A percentile compares a stretch with the other conserved stretches of the same genome.
Conservation (phyloP, 345 rosid genomes). For the Chamaenerion angustifolium region DNA sequence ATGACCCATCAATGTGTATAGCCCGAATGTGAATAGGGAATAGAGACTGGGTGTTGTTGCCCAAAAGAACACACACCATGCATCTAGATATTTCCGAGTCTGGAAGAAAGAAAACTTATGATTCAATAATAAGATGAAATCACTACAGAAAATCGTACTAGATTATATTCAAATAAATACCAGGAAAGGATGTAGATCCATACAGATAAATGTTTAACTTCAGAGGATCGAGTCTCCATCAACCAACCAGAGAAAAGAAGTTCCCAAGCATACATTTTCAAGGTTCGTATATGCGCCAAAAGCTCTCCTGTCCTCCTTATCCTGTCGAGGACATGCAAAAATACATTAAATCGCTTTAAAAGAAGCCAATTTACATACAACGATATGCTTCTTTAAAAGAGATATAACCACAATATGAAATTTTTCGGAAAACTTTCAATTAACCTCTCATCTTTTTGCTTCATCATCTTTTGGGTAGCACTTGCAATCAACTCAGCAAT, state of each 20-base stretch:
- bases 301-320: constrained; percentile 83
- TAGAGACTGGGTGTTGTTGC: constrained; percentile 92
- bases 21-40: constrained; percentile 79
- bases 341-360: neutral
- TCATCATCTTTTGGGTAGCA: constrained; percentile 94
- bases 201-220: constrained; percentile 83
- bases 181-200: constrained; percentile 8
- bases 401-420: no score
- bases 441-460: constrained; percentile 93
- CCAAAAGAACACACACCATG: constrained; percentile 98
- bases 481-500: constrained; percentile 68
- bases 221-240: constrained; percentile 58
- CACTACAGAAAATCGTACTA: neutral
- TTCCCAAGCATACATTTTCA: constrained; percentile 92
- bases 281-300: constrained; percentile 62
- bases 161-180: neutral
- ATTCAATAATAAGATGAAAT: neutral
- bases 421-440: no score
- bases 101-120: constrained; percentile 15
- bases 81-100: constrained; percentile 92
- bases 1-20: constrained; percentile 74
- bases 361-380: neutral
- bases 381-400: no score
- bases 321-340: constrained; percentile 27
- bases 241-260: constrained; percentile 62